Conservation (phyloP, 1,139 yeast species). For the Groenewaldozyma sp. region DNA sequence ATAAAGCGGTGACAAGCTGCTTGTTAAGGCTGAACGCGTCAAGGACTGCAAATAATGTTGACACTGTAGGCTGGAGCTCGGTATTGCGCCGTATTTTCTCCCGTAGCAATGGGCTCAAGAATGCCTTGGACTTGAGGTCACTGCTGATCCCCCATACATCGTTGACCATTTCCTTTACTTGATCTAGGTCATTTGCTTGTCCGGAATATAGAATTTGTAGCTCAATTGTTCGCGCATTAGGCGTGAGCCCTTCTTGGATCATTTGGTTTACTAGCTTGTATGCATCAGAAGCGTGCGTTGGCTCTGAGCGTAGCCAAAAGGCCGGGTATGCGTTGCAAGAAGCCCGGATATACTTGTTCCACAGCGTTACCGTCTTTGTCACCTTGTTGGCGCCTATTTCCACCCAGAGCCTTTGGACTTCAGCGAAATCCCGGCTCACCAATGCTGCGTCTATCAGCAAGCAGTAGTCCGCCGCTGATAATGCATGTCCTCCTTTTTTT, state of each 20-base stretch:
- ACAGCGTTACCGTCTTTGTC: constrained; percentile 20
- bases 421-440: constrained; percentile 16
- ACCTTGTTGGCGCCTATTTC: constrained; percentile 14
- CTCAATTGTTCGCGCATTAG: constrained; percentile 27
- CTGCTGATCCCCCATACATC: constrained; percentile 24
- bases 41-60: constrained; percentile 25
- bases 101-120: constrained; percentile 4
- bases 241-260: constrained; percentile 22
- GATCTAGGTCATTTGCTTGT: constrained; percentile 19
- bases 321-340: constrained; percentile 27
- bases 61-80: constrained; percentile 18
- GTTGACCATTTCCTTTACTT: constrained; percentile 17
- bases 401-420: constrained; percentile 24
- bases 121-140: background rate
- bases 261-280: constrained; percentile 22
- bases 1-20: constrained; percentile 22
- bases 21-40: constrained; percentile 25
- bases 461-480: constrained; percentile 22
- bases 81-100: constrained; percentile 10
- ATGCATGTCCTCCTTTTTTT: constrained; percentile 15
- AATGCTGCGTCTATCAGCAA: constrained; percentile 23
- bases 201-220: constrained; percentile 24
- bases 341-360: constrained; percentile 30
- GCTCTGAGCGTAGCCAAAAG: constrained; percentile 20
- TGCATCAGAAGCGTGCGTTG: constrained; percentile 18